Conservation (phyloP, 2,329 filamentous ascomycete genomes). For the Lachnellula occidentalis region DNA sequence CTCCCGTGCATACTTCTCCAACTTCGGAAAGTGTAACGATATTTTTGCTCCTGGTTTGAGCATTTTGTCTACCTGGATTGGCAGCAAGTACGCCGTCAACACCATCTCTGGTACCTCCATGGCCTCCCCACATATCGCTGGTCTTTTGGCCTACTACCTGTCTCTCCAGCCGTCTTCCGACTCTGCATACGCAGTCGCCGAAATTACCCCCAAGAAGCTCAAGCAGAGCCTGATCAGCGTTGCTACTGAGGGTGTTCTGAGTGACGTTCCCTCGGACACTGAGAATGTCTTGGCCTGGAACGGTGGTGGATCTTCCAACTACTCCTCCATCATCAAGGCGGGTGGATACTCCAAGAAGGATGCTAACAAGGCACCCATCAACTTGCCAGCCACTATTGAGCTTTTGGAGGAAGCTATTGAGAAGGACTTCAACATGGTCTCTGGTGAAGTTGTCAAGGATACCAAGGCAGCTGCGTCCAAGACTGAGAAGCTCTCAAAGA, state of each 20-base stretch:
- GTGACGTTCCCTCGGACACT: slow-evolving; percentile 78
- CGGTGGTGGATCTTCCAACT: slow-evolving; percentile 92
- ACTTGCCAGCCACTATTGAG: slow-evolving; percentile 49
- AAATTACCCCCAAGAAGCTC: slow-evolving; percentile 88
- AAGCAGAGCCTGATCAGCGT: slow-evolving; percentile 84
- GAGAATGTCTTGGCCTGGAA: slow-evolving; percentile 98
- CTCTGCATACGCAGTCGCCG: slow-evolving; percentile 84
- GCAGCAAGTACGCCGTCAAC: slow-evolving; percentile 92
- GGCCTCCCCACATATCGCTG: slow-evolving; percentile 94
- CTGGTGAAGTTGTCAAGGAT: slow-evolving; percentile 50
- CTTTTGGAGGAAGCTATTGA: slow-evolving; percentile 56
- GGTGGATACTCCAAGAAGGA: slow-evolving; percentile 62
- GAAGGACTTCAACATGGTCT: slow-evolving; percentile 50
- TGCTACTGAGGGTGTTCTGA: slow-evolving; percentile 71
- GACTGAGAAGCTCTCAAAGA: slow-evolving; percentile 57
- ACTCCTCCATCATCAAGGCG: slow-evolving; percentile 69
- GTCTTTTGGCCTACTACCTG: slow-evolving; percentile 95
- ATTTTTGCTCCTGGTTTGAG: slow-evolving; percentile 97
- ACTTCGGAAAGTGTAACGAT: slow-evolving; percentile 98
- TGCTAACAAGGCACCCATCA: slow-evolving; percentile 38
- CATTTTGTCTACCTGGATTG: slow-evolving; percentile 98
- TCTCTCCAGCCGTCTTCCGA: slow-evolving; percentile 88
- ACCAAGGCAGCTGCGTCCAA: slow-evolving; percentile 48
- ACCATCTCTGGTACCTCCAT: slow-evolving; percentile 99
- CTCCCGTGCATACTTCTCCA: slow-evolving; percentile 99